Evolutionary conservation across 75 land plant species (phyloP), one percentile per base, ranked within the genome.

Genomic region (Azolla pinnata): DNA sequence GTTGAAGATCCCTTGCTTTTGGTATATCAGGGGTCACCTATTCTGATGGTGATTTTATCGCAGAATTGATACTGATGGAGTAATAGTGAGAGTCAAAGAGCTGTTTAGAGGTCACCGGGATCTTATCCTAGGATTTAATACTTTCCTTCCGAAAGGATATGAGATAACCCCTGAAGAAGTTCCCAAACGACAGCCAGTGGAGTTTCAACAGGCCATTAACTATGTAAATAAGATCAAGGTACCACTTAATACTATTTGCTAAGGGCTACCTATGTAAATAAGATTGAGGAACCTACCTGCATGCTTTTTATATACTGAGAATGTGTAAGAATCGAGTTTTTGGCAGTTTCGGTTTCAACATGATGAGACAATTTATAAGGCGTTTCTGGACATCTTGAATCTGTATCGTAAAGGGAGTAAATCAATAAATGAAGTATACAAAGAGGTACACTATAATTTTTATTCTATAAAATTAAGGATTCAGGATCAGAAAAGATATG

Each of bases 141-240:
- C 68, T 1, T 71, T 71, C 42, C 29, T 71, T 12, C 73, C 73
- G 21, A 58, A 33, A 23, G 73, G 73, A 23, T 71, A 64, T 31
- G 73, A 71, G 59, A 71, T 71, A 31, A 61, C 63, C 9, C 31
- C 14, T 31, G 70, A 68, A 50, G 73, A 64, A 47, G 61, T n/a
- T 7, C 25, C 60, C 10, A 49, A 38, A 33, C 29, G 25, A 52
- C 56, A 71, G 34, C 67, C 69, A 31, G 73, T 71, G 69, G 73
- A 71, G 69, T 71, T 71, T 35, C 61, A 71, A 47, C 73, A 71
- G 30, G 73, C 73, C 19, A 71, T 64, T 32, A 71, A 71, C 58
- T 71, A 63, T 59, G 73, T 71, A 29, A 71, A 71, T 62, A 71
- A 71, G 58, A 71, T 71, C 67, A 71, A 71, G 69, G 59, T 55